These are phyloP conservation scores for Dendrobium chrysotoxum DNA, from an alignment of 106 monocot genomes.

Conservation along the genomic window DNA sequence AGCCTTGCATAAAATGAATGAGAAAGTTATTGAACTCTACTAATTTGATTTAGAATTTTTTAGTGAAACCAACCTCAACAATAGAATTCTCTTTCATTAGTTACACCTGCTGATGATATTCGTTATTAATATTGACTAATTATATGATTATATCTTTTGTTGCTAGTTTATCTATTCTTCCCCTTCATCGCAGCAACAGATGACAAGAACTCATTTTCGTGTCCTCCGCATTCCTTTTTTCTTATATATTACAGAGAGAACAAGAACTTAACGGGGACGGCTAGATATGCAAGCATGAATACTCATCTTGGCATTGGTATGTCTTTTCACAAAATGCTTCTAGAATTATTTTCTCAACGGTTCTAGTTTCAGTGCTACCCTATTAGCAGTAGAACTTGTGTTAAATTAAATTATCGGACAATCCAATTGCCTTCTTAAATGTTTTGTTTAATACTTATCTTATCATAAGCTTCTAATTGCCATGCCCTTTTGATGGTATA, in stretches of 20 bases:
- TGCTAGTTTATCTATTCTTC: not conserved
- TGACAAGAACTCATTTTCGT: not conserved
- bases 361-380: not conserved
- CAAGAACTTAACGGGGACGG: constrained; percentile 50
- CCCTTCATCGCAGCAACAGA: not conserved
- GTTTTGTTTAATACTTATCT: not conserved
- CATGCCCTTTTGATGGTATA: not conserved
- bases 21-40: not conserved
- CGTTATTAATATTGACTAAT: not conserved
- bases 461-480: not conserved
- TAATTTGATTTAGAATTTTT: not conserved
- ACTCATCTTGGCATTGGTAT: constrained; percentile 56
- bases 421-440: not conserved
- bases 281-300: constrained; percentile 51
- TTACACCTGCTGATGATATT: not conserved
- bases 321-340: not conserved
- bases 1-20: not conserved
- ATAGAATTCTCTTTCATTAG: not conserved
- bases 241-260: constrained; percentile 31
- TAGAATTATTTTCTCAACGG: not conserved
- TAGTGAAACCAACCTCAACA: not conserved
- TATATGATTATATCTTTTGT: not conserved
- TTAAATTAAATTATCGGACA: not conserved
- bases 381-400: not conserved
- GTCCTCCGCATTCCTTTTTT: not conserved